Percentiles rank a stretch among this genome's conserved stretches.
phyloP scores from a whole-genome alignment of 305 asterid genomes.

The Fraxinus nigra region DNA sequence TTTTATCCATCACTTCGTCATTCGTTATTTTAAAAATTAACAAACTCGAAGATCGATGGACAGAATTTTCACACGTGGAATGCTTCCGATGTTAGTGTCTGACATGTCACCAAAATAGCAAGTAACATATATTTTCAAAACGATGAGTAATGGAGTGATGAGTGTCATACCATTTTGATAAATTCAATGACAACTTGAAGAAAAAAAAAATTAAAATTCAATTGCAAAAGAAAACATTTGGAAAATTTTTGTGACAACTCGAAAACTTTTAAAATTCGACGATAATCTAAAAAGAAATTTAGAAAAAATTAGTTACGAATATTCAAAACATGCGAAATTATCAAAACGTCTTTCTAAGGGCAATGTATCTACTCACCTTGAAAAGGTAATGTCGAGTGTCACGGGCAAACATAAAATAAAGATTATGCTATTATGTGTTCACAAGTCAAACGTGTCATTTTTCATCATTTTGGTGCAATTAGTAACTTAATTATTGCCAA shows the following conservation, averaged over 20 bases:
- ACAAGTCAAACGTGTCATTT: conserved; percentile 26
- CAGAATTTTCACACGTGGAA: neutral
- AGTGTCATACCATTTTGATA: too few species aligned
- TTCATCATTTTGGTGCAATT: conserved; percentile 22
- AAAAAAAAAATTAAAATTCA: neutral
- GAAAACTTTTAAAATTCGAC: neutral
- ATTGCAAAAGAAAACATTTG: neutral
- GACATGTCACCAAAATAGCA: neutral
- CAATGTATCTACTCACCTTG: neutral
- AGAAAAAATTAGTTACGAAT: neutral
- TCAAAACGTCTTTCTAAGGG: neutral
- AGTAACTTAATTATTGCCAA: conserved; percentile 23
- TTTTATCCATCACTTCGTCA: neutral
- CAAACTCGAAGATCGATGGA: neutral
- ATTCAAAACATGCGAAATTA: neutral
- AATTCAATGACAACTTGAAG: neutral
- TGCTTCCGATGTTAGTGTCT: neutral
- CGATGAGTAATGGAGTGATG: too few species aligned
- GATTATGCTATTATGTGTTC: neutral
- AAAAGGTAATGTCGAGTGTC: neutral
- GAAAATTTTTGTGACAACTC: neutral
- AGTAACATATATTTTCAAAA: neutral
- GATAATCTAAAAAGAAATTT: too few species aligned
- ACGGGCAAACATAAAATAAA: neutral
- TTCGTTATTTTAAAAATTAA: too few species aligned